Conservation (phyloP, 768 basidiomycete genomes). For the Collybiopsis confluens region DNA sequence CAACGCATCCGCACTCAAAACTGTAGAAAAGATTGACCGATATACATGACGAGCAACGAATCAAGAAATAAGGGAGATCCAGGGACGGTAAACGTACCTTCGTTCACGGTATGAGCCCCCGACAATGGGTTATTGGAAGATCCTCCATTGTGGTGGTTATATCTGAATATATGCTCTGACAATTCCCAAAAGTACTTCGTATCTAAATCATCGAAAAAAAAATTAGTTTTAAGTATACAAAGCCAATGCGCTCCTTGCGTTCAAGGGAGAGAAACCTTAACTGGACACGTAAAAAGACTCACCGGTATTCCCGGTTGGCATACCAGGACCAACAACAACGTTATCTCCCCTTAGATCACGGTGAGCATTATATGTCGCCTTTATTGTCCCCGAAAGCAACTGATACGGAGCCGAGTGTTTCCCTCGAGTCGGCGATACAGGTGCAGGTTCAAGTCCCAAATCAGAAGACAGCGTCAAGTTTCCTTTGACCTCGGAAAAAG, state of each 20-base stretch:
- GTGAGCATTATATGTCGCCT: conserved; percentile 52
- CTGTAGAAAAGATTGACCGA: conserved; percentile 27
- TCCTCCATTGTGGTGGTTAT: conserved; percentile 41
- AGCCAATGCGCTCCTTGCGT: too few species aligned
- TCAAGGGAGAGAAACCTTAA: neutral
- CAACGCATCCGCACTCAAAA: conserved; percentile 43
- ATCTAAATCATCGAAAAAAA: too few species aligned
- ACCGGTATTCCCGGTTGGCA: conserved; percentile 61
- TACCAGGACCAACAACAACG: conserved; percentile 47
- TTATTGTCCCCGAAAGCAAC: conserved; percentile 62
- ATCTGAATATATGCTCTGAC: conserved; percentile 65
- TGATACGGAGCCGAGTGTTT: conserved; percentile 40
- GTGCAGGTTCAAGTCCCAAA: conserved; percentile 61
- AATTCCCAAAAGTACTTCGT: conserved; percentile 58
- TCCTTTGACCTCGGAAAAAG: conserved; percentile 30
- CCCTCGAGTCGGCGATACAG: conserved; percentile 46
- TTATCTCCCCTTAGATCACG: conserved; percentile 29
- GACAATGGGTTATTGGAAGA: conserved; percentile 26
- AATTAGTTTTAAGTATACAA: too few species aligned
- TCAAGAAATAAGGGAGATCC: too few species aligned
- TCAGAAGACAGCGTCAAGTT: conserved; percentile 46
- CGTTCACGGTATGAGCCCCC: conserved; percentile 69
- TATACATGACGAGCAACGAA: too few species aligned
- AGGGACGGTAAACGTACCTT: conserved; percentile 39
- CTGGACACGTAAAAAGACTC: conserved; percentile 11